Base-by-base conservation (phyloP, 176 grass and related monocot genomes). In the Secale cereale region DNA sequence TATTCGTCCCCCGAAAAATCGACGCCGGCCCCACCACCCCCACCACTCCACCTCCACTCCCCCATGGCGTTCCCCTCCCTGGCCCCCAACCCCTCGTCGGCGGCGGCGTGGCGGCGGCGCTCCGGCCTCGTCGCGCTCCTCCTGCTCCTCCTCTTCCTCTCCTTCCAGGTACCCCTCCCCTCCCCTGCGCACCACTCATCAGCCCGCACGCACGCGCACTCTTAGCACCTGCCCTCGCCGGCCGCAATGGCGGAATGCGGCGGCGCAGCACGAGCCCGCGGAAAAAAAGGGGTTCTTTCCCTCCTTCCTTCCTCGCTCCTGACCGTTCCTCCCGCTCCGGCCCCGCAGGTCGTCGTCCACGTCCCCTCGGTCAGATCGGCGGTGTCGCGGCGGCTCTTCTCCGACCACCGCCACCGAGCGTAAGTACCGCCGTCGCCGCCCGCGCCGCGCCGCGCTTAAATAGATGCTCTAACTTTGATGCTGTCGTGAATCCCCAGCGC, bases 311-410 rank as follows among this genome's bases (percentile, higher is more conserved):
- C 54, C 17, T 57, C 2, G 7, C 17, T 22, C 0, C 81, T 84
- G n/a, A 82, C 43, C 19, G 17, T 74, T 39, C 43, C n/a, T 78
- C 45, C 28, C 35, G 40, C 29, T 81, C 69, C 29, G 30, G 0
- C 13, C 60, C 20, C 78, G 84, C 73, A 94, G 94, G 82, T 76
- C 11, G 75, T 89, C 62, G 83, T 97, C 68, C 84, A 94, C 88
- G 84, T 88, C 30, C 90, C 89, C 64, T 74, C 75, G 10, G 57
- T 88, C 46, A 88, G 89, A 84, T 91, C 85, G 70, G 89, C 81
- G 27, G 73, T 91, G 28, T 91, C 89, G 11, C 78, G 45, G 17
- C 82, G 82, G 65, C 83, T 85, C 76, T 93, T 89, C 89, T 50
- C 91, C 63, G 43, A 78, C 37, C 86, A 78, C 73, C 73, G 45